Evolutionary conservation across 208 protist species (phyloP), one percentile per base, ranked within the genome.

Genomic region (Wallacemonas sp.): DNA sequence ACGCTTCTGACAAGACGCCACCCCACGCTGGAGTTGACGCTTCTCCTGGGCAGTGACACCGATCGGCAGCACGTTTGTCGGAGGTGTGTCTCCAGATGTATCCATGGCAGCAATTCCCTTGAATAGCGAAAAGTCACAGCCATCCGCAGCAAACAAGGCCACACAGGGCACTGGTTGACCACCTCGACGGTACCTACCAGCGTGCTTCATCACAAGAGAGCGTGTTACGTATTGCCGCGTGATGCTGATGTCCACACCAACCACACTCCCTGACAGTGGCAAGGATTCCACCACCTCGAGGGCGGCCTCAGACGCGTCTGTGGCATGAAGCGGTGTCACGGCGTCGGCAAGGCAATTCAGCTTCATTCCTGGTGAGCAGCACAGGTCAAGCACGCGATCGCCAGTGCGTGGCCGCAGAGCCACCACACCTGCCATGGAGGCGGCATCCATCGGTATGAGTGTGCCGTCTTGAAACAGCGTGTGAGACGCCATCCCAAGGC

Each of bases 291-390:
- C 78, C 1, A 12, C 63, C 0, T 41, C 36, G 9, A 17, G 9
- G 14, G 9, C 14, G 36, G 36, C 9, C 6, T 6, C 46, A 8
- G 31, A 6, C 46, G 22, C 6, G 3, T 54, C 6, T 9, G 46
- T 36, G 21, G 2, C 42, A 9, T 21, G 3, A 19, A 36, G 30
- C 11, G 63, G 47, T n/a, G 46, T 27, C 42, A 94, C 68, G 19
- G 77, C 79, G 27, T 93, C 88, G 2, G 86, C 78, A 1, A 95
- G 64, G 19, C 90, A 53, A 4, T 74, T 63, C 21, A 94, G 66
- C 56, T 97, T 97, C 87, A 93, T 93, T 1, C 90, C 93, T 4
- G 93, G 93, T 0, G 90, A 74, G 53, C 88, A 95, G 72, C 93
- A 97, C 14, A 95, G 45, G 58, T 97, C 93, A 63, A 93, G 75